A percentile compares a stretch with the other conserved stretches of the same genome.
These are phyloP conservation scores for Vigna nakashimae DNA, from an alignment of 306 rosid species.

Conservation along the genomic window DNA sequence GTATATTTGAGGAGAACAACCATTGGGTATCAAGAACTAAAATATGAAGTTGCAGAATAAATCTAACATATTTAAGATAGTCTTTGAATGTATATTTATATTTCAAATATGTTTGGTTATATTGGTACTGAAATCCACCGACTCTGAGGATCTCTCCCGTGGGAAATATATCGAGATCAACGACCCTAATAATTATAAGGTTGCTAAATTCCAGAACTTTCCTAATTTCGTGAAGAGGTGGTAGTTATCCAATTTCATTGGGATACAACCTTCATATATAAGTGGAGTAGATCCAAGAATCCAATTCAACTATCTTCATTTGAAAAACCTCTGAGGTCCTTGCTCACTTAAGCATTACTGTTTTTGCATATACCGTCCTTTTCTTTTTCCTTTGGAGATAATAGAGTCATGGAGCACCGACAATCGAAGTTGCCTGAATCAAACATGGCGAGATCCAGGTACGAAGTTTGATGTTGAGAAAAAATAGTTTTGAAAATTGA, in stretches of 20 bases:
- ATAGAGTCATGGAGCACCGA: neutral
- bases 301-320: neutral
- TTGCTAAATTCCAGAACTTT: neutral
- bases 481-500: neutral
- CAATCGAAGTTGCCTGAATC: neutral
- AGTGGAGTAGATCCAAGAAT: no score
- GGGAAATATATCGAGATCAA: neutral
- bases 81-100: no score
- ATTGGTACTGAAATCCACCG: no score
- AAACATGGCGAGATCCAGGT: neutral
- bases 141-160: no score
- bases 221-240: neutral
- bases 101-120: no score
- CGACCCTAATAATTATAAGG: neutral
- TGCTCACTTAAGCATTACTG: neutral
- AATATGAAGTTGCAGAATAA: no score
- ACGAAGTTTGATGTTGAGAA: neutral
- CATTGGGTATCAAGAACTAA: neutral
- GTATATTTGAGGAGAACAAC: neutral
- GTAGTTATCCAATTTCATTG: neutral
- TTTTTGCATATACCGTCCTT: neutral
- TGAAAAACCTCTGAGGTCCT: neutral
- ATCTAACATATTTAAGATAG: no score
- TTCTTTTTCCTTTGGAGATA: neutral
- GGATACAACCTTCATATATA: neutral